Evolutionary conservation across 2,329 filamentous ascomycete species (phyloP).

Genomic region (Colletotrichum lini): DNA sequence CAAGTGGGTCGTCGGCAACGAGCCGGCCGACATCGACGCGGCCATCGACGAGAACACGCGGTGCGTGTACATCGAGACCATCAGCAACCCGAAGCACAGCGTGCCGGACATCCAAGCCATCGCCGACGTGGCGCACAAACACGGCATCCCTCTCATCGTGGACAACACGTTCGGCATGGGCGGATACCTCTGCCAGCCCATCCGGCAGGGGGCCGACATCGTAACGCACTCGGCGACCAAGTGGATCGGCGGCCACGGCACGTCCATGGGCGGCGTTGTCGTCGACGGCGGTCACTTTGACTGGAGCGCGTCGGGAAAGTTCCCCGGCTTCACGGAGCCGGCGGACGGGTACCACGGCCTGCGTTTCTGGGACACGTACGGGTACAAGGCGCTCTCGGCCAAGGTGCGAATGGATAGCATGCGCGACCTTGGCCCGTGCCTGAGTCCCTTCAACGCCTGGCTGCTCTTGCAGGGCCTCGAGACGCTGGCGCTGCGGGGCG

Average conservation of each 20-base stretch:
- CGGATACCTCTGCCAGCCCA: constrained; percentile 76
- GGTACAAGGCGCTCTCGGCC: constrained; percentile 75
- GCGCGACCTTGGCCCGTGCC: constrained; percentile 75
- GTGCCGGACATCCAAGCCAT: constrained; percentile 79
- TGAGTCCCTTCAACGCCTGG: constrained; percentile 82
- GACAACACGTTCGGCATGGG: constrained; percentile 83
- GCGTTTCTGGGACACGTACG: constrained; percentile 80
- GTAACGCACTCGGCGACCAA: constrained; percentile 80
- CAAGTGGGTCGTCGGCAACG: constrained; percentile 89
- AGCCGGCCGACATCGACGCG: constrained; percentile 81
- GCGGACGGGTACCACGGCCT: constrained; percentile 78
- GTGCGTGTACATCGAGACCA: constrained; percentile 91
- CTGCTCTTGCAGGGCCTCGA: constrained; percentile 79
- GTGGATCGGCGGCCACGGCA: constrained; percentile 82
- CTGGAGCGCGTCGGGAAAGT: constrained; percentile 78
- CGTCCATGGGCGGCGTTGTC: constrained; percentile 77
- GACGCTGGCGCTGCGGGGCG: constrained; percentile 76
- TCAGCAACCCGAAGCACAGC: constrained; percentile 94
- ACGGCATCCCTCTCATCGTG: constrained; percentile 57
- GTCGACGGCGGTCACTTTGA: constrained; percentile 80
- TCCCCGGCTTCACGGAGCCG: constrained; percentile 80
- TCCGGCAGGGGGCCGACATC: constrained; percentile 79
- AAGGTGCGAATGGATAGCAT: constrained; percentile 79
- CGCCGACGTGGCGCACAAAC: constrained; percentile 69
- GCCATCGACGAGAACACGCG: constrained; percentile 94